Percentiles rank a stretch among this genome's conserved stretches.
Evolutionary conservation across 1,284 basidiomycete genomes (phyloP).

Genomic region (Fomitopsis palustris): DNA sequence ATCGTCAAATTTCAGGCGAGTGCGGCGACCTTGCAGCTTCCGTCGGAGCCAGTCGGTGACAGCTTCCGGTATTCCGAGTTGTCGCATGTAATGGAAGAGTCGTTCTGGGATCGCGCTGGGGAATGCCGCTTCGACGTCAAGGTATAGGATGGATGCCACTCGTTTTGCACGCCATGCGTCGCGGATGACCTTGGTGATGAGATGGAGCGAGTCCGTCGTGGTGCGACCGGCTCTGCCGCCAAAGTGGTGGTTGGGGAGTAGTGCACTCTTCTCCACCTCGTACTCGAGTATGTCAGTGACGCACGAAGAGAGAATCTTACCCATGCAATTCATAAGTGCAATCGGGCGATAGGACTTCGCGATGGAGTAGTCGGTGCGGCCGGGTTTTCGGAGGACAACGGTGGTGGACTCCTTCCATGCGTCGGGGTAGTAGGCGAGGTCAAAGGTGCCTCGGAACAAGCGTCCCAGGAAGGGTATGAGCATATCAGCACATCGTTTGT

Average conservation of each 20-base stretch:
- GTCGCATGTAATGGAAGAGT: too few relatives aligned
- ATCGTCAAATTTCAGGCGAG: conserved; percentile 28
- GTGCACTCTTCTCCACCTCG: neutral
- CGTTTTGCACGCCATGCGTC: conserved; percentile 31
- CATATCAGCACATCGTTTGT: conserved; percentile 21
- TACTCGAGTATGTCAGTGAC: conserved; percentile 20
- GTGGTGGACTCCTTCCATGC: conserved; percentile 31
- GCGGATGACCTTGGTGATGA: conserved; percentile 27
- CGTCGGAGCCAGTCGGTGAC: conserved; percentile 20
- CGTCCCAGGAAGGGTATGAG: conserved; percentile 24
- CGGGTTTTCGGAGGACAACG: conserved; percentile 36
- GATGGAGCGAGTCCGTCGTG: conserved; percentile 35
- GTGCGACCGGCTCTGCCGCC: conserved; percentile 32
- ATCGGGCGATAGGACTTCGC: conserved; percentile 38
- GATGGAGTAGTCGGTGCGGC: conserved; percentile 30
- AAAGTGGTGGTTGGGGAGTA: conserved; percentile 30
- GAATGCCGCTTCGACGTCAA: conserved; percentile 8
- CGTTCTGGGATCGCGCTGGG: too few relatives aligned
- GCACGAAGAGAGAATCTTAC: conserved; percentile 30
- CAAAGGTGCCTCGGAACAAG: conserved; percentile 29
- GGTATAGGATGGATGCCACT: conserved; percentile 28
- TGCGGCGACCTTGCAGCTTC: conserved; percentile 21
- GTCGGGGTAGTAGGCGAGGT: conserved; percentile 25
- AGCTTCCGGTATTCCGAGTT: conserved; percentile 24
- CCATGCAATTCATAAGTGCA: conserved; percentile 33